Conservation (phyloP, 306 rosid species). For the Canavalia gladiata region DNA sequence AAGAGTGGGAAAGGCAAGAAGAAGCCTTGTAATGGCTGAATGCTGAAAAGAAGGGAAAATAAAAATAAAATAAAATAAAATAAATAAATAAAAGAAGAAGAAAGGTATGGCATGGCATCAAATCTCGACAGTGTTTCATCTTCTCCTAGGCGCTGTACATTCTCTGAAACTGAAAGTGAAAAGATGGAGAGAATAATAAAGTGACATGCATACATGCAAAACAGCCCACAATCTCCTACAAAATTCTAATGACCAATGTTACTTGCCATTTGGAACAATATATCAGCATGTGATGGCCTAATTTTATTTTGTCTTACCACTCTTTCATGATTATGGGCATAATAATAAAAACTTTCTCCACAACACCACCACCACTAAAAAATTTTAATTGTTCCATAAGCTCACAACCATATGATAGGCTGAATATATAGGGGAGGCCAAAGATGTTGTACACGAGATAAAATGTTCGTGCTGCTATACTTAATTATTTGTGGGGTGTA, state of each 20-base stretch:
- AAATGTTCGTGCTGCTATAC: slow-evolving; percentile 33
- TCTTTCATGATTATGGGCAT: slow-evolving; percentile 28
- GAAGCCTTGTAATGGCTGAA: slow-evolving; percentile 49
- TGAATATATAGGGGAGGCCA: not conserved
- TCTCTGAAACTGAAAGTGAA: slow-evolving; percentile 55
- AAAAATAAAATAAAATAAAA: not conserved
- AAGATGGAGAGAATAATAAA: slow-evolving; percentile 49
- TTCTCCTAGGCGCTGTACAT: slow-evolving; percentile 56
- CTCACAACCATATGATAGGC: not conserved
- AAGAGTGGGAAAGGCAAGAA: slow-evolving; percentile 38
- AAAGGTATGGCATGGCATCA: slow-evolving; percentile 52
- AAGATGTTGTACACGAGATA: slow-evolving; percentile 30
- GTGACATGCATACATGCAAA: slow-evolving; percentile 58
- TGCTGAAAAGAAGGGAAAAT: slow-evolving; percentile 47
- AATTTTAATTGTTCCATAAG: slow-evolving; percentile 12
- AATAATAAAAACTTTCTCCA: slow-evolving; percentile 36
- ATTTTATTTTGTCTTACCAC: slow-evolving; percentile 23
- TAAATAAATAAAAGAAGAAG: not conserved
- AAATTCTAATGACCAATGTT: slow-evolving; percentile 35
- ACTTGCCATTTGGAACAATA: slow-evolving; percentile 17
- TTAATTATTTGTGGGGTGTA: slow-evolving; percentile 34
- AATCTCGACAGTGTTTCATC: slow-evolving; percentile 58
- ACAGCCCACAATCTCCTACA: slow-evolving; percentile 21
- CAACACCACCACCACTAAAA: slow-evolving; percentile 15
- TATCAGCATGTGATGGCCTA: slow-evolving; percentile 31